Conservation (phyloP, 345 rosid genomes). For the Gossypium turneri region DNA sequence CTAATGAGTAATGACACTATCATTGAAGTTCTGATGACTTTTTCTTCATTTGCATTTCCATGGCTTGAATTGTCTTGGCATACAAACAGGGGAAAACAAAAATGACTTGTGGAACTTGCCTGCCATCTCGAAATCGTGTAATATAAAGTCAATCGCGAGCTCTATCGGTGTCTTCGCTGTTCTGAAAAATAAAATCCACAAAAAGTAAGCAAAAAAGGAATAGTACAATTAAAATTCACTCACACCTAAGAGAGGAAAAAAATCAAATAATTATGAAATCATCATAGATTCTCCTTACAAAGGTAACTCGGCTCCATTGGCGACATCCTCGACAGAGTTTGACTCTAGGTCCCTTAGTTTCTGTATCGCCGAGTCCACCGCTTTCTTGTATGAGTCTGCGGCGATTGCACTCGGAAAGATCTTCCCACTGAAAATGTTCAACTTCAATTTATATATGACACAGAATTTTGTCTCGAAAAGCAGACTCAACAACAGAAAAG, state of each 20-base stretch:
- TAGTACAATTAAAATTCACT: not conserved
- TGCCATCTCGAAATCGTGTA: constrained; percentile 99
- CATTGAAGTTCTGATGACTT: not conserved
- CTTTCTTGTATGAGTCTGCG: constrained; percentile 80
- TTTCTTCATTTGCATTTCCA: constrained; percentile 3
- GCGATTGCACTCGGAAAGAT: constrained; percentile 82
- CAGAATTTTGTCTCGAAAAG: not conserved
- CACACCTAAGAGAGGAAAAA: not conserved
- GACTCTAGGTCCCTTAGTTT: constrained; percentile 51
- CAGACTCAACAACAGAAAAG: not conserved
- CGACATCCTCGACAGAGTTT: constrained; percentile 30
- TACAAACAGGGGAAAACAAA: constrained; percentile 13
- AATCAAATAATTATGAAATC: not conserved
- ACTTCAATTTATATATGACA: not conserved
- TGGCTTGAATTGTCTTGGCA: constrained; percentile 12
- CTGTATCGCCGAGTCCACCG: constrained; percentile 74
- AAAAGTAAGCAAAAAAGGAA: not conserved
- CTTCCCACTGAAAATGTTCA: constrained; percentile 51
- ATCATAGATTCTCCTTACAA: constrained; percentile 35
- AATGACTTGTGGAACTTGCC: constrained; percentile 39
- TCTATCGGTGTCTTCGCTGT: constrained; percentile 86
- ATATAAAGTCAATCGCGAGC: constrained; percentile 96
- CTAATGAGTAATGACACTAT: no score
- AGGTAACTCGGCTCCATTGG: constrained; percentile 32
- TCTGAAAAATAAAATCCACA: constrained; percentile 25